Conservation (phyloP, 2,329 filamentous ascomycete genomes). For the Lecanicillium sp. region DNA sequence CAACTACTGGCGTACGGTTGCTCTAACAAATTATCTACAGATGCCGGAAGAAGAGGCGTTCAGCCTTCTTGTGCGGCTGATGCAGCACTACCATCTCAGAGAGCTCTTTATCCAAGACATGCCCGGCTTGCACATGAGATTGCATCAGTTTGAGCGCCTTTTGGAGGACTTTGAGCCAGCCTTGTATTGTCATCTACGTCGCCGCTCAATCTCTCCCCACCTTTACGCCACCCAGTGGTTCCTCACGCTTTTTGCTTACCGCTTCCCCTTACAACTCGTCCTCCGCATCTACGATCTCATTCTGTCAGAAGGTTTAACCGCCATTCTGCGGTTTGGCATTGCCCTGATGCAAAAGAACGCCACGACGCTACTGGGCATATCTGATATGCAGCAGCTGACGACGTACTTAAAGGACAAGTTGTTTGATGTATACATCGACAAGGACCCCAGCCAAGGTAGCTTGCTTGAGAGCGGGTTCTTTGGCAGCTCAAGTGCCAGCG, state of each 20-base stretch:
- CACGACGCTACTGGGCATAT: slow-evolving; percentile 67
- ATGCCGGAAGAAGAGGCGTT: slow-evolving; percentile 98
- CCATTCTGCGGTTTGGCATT: slow-evolving; percentile 89
- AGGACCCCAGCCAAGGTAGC: slow-evolving; percentile 82
- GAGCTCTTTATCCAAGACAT: slow-evolving; percentile 94
- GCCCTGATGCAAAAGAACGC: slow-evolving; percentile 96
- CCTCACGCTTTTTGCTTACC: slow-evolving; percentile 94
- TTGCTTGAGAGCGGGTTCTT: slow-evolving; percentile 97
- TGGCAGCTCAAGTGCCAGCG: slow-evolving; percentile 77
- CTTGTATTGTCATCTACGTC: slow-evolving; percentile 86
- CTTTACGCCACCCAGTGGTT: slow-evolving; percentile 99
- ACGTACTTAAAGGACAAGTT: slow-evolving; percentile 87
- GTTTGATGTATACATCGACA: slow-evolving; percentile 96
- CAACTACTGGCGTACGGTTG: slow-evolving; percentile 8
- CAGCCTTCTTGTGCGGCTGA: slow-evolving; percentile 81
- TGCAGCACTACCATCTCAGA: slow-evolving; percentile 92
- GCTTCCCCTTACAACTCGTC: slow-evolving; percentile 92
- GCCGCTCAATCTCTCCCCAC: slow-evolving; percentile 79
- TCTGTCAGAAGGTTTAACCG: slow-evolving; percentile 83
- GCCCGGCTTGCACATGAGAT: slow-evolving; percentile 85
- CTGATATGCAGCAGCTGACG: slow-evolving; percentile 84
- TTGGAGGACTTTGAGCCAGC: slow-evolving; percentile 92
- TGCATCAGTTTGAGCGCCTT: slow-evolving; percentile 92
- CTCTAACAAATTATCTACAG: slow-evolving; percentile 29
- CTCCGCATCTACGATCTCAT: slow-evolving; percentile 95